Conservation (phyloP, 257 asterid species). For the Capsicum rhomboideum region DNA sequence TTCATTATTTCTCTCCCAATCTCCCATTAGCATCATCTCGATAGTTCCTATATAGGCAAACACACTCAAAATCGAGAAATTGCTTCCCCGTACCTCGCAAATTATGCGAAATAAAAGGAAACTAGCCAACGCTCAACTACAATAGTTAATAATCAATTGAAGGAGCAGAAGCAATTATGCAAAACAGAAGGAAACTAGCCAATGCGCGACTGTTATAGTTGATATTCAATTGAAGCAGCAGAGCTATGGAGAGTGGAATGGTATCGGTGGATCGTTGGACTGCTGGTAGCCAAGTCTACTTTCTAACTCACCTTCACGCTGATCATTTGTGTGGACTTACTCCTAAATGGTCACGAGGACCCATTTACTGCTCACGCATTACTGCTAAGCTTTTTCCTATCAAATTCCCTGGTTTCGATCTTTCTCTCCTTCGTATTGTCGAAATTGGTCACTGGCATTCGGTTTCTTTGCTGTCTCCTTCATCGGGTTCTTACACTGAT, state of each 20-base stretch:
- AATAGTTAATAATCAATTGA: neutral
- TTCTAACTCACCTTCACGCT: conserved; percentile 86
- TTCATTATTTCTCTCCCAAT: neutral
- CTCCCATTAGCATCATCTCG: neutral
- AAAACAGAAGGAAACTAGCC: neutral
- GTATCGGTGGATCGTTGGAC: conserved; percentile 80
- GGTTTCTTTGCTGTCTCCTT: conserved; percentile 41
- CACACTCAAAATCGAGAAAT: neutral
- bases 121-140: neutral
- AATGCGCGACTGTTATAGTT: neutral
- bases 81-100: neutral
- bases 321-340: conserved; percentile 78
- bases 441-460: conserved; percentile 56
- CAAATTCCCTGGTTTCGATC: conserved; percentile 65
- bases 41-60: neutral
- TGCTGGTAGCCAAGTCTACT: conserved; percentile 77
- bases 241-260: conserved; percentile 67
- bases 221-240: neutral
- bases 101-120: neutral
- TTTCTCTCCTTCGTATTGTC: conserved; percentile 58
- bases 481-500: conserved; percentile 33
- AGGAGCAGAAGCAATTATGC: neutral
- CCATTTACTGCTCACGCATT: conserved; percentile 70
- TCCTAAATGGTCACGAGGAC: conserved; percentile 53
- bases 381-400: conserved; percentile 60